Evolutionary conservation across 768 basidiomycete genomes (phyloP).

Genomic region (Cantharellus anzutake): DNA sequence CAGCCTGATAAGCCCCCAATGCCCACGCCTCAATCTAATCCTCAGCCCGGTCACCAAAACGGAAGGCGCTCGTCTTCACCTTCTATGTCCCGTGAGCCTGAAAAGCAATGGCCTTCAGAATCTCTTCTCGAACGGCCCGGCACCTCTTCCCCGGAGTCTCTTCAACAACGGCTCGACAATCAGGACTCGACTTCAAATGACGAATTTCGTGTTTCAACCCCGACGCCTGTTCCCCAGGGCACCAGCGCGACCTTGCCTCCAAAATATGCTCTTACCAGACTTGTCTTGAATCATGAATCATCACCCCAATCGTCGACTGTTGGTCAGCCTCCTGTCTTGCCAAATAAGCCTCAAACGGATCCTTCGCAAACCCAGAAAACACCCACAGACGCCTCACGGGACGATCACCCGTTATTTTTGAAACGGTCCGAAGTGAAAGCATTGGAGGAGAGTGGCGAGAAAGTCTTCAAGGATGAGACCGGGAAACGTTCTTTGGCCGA

Average conservation of each 20-base stretch:
- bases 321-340: background rate
- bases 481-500: background rate
- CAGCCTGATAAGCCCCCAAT: no score
- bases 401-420: background rate
- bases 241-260: background rate
- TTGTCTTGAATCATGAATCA: no score
- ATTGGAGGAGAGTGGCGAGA: background rate
- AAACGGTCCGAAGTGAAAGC: background rate
- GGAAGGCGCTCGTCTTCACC: background rate
- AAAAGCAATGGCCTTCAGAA: background rate
- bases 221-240: background rate
- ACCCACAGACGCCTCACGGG: background rate
- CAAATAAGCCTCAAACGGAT: background rate
- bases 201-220: background rate
- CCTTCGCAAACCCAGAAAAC: background rate
- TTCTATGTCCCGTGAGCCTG: background rate
- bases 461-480: background rate
- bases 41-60: background rate
- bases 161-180: no score
- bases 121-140: background rate
- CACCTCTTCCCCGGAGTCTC: no score
- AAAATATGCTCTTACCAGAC: background rate
- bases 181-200: no score
- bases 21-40: background rate
- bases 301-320: background rate